Evolutionary conservation across 2,329 filamentous ascomycete genomes (phyloP), one percentile per base, ranked within the genome.

Genomic region (Alternaria incomplexa): DNA sequence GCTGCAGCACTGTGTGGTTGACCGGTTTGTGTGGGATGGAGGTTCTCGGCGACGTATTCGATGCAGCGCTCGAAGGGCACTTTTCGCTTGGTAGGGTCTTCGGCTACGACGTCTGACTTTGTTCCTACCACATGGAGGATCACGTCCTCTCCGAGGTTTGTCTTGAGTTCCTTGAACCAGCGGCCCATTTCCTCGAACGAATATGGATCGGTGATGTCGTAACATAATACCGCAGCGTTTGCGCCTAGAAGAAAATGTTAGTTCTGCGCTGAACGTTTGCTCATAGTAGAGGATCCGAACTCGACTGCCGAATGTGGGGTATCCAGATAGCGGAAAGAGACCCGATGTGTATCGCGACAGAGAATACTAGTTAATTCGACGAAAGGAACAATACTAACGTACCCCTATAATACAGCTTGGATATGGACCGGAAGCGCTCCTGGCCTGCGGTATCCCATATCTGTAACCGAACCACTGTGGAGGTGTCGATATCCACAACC

Each of bases 391-490:
- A 17, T 20, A 26, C 1, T 23, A 5, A 71, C 77, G 44, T 75
- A 81, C 79, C 79, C 76, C 95, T 91, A 82, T 99, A 99, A 85
- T 98, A 98, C 57, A 99, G 88, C 60, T 94, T 91, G 10, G 93
- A 96, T 75, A 99, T 98, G 65, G 91, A 94, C 72, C 95, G 89
- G 80, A 98, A 99, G 60, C 95, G 89, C 83, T 99, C 95, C 78
- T 99, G 95, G 64, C 95, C 95, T 61, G 95, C 93, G 32, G 94
- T 97, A 78, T 97, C 94, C 94, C 94, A 97, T 70, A 97, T 96
- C 77, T 97, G 94, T 40, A 97, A 85, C n/a, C 94, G 89, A 36
- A 97, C 93, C 23, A 92, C 86, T 1, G 93, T 96, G 73, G 95
- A 92, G 22, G 91, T 92, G 77, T 97, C 92, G 65, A 88, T 89